Evolutionary conservation across 768 basidiomycete species (phyloP), one percentile per base, ranked within the genome.

Genomic region (Boletus rubropictus): DNA sequence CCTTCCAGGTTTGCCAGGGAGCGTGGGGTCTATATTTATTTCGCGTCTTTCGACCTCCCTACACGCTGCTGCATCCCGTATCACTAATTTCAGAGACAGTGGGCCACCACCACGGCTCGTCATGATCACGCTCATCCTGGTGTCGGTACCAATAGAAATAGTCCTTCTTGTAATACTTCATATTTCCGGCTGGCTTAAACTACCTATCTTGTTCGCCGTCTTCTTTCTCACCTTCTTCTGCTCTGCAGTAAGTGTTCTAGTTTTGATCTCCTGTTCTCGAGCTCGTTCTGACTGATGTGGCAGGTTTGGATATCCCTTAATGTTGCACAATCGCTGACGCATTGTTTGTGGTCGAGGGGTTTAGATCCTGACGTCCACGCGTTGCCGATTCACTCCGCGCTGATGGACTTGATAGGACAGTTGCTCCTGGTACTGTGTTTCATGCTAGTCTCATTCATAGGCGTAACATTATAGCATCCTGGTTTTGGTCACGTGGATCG

Each of bases 361-460:
- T 72, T 81, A 22, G 93, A 97, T 62, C 93, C 93, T 5, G 93
- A 97, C 63, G 83, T 87, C 68, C 94, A 95, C 62, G 91, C 91
- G 2, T 69, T 97, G n/a, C 93, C 93, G 7, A 79, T 95, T 22
- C 92, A 95, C 54, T 91, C 89, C 10, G 89, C 92, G 1, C 60
- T 90, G 35, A 84, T 93, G 75, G 90, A 94, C 63, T 78, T 95
- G 42, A 67, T 87, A 27, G 89, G 90, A 14, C 87, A 93, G 61
- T 62, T 86, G 18, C 70, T 95, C 7, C 77, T 97, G 8, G 89
- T 90, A 2, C 56, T 78, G 1, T 86, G 85, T 61, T 89, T 86
- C 55, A 77, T 82, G 62, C 67, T 89, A 24, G 83, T 84, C 3
- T 75, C 79, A 2, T 56, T 56, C 12, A 32, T 76, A 3, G 77